Evolutionary conservation across 1,139 yeast species (phyloP).

Genomic region (Suhomyces atakaporum): DNA sequence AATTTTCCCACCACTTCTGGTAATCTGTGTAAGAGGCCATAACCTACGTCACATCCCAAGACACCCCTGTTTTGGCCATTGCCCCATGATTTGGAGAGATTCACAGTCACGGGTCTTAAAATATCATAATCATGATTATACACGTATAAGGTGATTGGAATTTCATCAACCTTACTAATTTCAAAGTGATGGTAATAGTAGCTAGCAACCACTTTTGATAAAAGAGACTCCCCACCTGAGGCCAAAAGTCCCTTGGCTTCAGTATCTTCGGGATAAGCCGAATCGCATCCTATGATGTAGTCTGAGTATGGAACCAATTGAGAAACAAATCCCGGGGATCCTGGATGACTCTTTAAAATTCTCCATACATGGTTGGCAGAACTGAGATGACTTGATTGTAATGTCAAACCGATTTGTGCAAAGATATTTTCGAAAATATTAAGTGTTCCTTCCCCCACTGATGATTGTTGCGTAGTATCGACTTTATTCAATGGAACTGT

Average conservation of each 20-base stretch:
- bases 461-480: slow-evolving; percentile 13
- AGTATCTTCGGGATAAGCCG: slow-evolving; percentile 41
- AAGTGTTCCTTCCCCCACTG: slow-evolving; percentile 11
- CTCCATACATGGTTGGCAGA: slow-evolving; percentile 89
- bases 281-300: slow-evolving; percentile 85
- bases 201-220: slow-evolving; percentile 63
- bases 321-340: slow-evolving; percentile 84
- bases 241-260: slow-evolving; percentile 69
- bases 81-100: slow-evolving; percentile 47
- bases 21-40: slow-evolving; percentile 81
- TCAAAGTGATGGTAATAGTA: slow-evolving; percentile 56
- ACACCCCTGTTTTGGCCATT: slow-evolving; percentile 66
- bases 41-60: slow-evolving; percentile 93
- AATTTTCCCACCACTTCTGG: slow-evolving; percentile 68
- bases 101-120: slow-evolving; percentile 81
- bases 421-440: slow-evolving; percentile 27
- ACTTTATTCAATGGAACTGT: slow-evolving; percentile 42
- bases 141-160: slow-evolving; percentile 64
- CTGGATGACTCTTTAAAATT: slow-evolving; percentile 68
- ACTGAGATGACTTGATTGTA: slow-evolving; percentile 76
- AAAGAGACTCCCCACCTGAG: slow-evolving; percentile 81
- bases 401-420: slow-evolving; percentile 57
- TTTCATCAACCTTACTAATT: slow-evolving; percentile 33
- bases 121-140: slow-evolving; percentile 87
- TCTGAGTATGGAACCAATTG: slow-evolving; percentile 86